These are phyloP conservation scores for Epichloe uncinata DNA, from an alignment of 2,329 filamentous ascomycete genomes.

Conservation along the genomic window DNA sequence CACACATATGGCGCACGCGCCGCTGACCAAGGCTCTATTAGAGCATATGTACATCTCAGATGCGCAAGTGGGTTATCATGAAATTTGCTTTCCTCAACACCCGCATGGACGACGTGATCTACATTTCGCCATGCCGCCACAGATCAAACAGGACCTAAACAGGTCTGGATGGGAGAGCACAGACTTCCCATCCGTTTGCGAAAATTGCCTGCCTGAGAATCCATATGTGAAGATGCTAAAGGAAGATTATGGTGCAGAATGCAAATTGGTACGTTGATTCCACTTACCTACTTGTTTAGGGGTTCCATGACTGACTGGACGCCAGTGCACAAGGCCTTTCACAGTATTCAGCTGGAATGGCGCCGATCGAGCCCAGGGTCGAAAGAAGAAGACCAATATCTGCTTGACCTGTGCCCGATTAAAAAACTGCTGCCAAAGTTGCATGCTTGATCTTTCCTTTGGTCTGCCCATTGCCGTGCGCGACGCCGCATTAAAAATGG, in stretches of 20 bases:
- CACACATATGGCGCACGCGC: not conserved
- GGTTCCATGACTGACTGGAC: constrained; percentile 1
- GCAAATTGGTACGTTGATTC: constrained; percentile 42
- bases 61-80: not conserved
- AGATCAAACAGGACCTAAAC: constrained; percentile 94
- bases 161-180: constrained; percentile 92
- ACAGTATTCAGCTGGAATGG: constrained; percentile 86
- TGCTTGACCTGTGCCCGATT: constrained; percentile 92
- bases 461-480: constrained; percentile 88
- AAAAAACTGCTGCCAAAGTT: constrained; percentile 99
- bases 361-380: constrained; percentile 73
- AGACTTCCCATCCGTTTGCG: constrained; percentile 78
- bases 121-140: constrained; percentile 53
- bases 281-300: not conserved
- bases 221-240: constrained; percentile 99
- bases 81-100: constrained; percentile 7
- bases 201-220: constrained; percentile 90
- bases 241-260: constrained; percentile 83
- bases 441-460: constrained; percentile 95
- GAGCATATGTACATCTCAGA: not conserved
- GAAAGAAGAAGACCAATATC: constrained; percentile 88
- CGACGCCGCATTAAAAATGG: constrained; percentile 95
- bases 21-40: not conserved
- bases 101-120: constrained; percentile 1
- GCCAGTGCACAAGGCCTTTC: constrained; percentile 75